Evolutionary conservation across 2,329 filamentous ascomycete species (phyloP).

Genomic region (Aspergillus sclerotialis): DNA sequence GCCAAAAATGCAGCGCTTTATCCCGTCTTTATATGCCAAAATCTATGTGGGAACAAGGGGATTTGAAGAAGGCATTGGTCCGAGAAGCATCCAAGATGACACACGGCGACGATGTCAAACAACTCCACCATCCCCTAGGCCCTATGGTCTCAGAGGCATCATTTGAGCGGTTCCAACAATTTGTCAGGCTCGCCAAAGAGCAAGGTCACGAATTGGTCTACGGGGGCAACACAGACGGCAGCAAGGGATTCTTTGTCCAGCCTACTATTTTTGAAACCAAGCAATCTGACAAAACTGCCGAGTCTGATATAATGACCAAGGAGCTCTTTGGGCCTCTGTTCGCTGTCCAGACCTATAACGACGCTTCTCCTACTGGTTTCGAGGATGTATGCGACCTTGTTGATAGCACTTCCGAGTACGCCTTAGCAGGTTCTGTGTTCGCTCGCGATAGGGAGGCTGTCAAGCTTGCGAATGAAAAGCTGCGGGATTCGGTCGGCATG

Average conservation of each 20-base stretch:
- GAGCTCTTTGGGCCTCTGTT: conserved; percentile 77
- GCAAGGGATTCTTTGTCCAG: conserved; percentile 70
- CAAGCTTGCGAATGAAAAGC: conserved; percentile 19
- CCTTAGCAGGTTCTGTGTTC: conserved; percentile 28
- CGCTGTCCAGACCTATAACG: conserved; percentile 67
- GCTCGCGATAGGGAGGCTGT: conserved; percentile 23
- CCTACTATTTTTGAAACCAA: conserved; percentile 71
- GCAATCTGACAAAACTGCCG: conserved; percentile 61
- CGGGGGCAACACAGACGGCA: conserved; percentile 67
- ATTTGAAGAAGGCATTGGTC: conserved; percentile 61
- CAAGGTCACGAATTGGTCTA: conserved; percentile 35
- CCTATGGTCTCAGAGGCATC: conserved; percentile 60
- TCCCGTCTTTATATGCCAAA: conserved; percentile 69
- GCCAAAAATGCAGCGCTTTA: conserved; percentile 81
- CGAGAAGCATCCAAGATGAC: conserved; percentile 60
- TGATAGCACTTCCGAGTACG: conserved; percentile 22
- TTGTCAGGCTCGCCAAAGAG: background rate
- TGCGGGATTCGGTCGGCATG: conserved; percentile 26
- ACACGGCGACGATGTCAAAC: too few species aligned
- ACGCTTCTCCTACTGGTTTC: conserved; percentile 45
- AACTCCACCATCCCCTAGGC: too few species aligned
- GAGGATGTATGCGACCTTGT: conserved; percentile 43
- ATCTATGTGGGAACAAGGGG: conserved; percentile 61
- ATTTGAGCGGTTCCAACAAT: background rate
- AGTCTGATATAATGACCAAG: conserved; percentile 50